Evolutionary conservation across 1,284 basidiomycete genomes (phyloP).

Genomic region (Pseudozyma sp.): DNA sequence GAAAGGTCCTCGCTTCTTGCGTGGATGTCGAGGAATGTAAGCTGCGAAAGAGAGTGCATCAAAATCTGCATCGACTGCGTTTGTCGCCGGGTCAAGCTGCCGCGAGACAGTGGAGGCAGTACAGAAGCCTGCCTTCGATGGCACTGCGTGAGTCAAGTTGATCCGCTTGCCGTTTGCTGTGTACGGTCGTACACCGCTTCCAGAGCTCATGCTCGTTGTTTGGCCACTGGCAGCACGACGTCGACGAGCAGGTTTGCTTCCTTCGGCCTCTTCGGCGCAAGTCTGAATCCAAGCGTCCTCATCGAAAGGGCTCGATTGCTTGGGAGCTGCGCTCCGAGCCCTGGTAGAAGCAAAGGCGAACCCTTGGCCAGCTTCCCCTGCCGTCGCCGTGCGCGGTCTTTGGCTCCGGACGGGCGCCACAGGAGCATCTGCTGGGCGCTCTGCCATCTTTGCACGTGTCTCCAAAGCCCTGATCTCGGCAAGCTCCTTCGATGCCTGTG

Average conservation of each 20-base stretch:
- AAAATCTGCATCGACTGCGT: background rate
- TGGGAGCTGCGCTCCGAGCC: conserved; percentile 11
- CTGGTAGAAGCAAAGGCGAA: conserved; percentile 15
- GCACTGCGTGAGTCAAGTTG: conserved; percentile 12
- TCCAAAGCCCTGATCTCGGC: conserved; percentile 65
- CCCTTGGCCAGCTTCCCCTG: background rate
- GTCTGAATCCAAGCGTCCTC: conserved; percentile 48
- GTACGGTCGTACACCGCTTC: conserved; percentile 7
- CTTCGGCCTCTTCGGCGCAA: conserved; percentile 38
- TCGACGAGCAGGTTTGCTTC: conserved; percentile 8
- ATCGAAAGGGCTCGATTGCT: conserved; percentile 11
- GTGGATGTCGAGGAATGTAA: conserved; percentile 20
- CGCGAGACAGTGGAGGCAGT: background rate
- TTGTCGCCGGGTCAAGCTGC: too few species aligned
- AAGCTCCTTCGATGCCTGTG: conserved; percentile 63
- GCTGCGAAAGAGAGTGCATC: conserved; percentile 4
- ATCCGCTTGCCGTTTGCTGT: background rate
- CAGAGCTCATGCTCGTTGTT: conserved; percentile 7
- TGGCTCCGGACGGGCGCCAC: conserved; percentile 3
- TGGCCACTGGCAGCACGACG: conserved; percentile 2
- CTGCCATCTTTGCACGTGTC: conserved; percentile 48
- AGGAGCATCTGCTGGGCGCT: conserved; percentile 13
- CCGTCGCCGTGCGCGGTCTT: conserved; percentile 7
- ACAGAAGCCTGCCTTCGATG: conserved; percentile 24
- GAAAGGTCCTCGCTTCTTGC: conserved; percentile 39